Evolutionary conservation across 371 early-diverging fungal genomes (phyloP).

Genomic region (Mucor racemosus): DNA sequence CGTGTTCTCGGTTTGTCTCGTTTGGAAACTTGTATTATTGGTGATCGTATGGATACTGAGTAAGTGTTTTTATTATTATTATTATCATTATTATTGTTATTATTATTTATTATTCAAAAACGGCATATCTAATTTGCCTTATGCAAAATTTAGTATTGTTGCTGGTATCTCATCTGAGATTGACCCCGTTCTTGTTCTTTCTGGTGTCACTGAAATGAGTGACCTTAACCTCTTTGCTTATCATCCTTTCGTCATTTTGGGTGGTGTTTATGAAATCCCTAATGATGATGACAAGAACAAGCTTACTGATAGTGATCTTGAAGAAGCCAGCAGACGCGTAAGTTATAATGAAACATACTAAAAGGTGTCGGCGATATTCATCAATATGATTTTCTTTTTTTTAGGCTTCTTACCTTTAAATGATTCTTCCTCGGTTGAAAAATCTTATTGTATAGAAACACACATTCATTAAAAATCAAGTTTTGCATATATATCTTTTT

Average conservation of each 20-base stretch:
- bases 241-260: constrained; percentile 63
- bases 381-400: not conserved
- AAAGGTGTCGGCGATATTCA: constrained; percentile 6
- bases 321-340: constrained; percentile 52
- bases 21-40: constrained; percentile 70
- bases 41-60: constrained; percentile 77
- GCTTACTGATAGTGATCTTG: constrained; percentile 44
- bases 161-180: constrained; percentile 66
- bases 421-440: not conserved
- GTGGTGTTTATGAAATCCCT: constrained; percentile 67
- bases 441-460: constrained; percentile 4
- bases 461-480: constrained; percentile 3
- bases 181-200: constrained; percentile 68
- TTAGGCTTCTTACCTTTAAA: constrained; percentile 29
- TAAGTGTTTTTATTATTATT: constrained; percentile 10
- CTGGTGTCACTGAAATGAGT: constrained; percentile 62
- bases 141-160: constrained; percentile 35
- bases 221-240: constrained; percentile 62
- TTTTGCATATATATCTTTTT: constrained; percentile 18
- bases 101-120: no score
- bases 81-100: not conserved
- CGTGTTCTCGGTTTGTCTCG: constrained; percentile 61
- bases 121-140: not conserved
- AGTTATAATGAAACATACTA: constrained; percentile 10
- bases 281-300: constrained; percentile 45